Evolutionary conservation across 805 yeast species (phyloP).

Genomic region (Naumovozyma castellii): DNA sequence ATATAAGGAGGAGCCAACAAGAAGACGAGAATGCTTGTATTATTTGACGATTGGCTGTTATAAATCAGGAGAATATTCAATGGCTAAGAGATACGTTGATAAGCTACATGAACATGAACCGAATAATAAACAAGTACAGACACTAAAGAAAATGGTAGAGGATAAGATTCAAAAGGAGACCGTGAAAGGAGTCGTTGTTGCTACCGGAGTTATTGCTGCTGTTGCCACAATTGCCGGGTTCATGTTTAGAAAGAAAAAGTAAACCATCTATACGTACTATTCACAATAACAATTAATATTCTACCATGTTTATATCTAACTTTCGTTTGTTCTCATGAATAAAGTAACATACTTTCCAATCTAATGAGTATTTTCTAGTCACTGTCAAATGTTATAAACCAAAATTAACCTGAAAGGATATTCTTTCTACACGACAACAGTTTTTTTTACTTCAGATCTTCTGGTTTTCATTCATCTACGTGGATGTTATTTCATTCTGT

Average conservation of each 20-base stretch:
- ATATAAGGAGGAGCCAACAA: slow-evolving; percentile 66
- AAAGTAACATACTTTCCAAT: too few relatives aligned
- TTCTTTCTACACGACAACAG: too few relatives aligned
- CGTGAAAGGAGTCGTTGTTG: slow-evolving; percentile 75
- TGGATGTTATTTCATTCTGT: too few relatives aligned
- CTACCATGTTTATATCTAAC: not conserved
- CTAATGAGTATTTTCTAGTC: too few relatives aligned
- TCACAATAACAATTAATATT: too few relatives aligned
- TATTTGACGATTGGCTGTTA: slow-evolving; percentile 81
- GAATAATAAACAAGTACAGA: slow-evolving; percentile 65
- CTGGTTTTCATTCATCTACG: too few relatives aligned
- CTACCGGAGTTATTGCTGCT: slow-evolving; percentile 77
- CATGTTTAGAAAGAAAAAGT: not conserved
- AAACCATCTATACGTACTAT: not conserved
- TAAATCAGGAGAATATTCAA: slow-evolving; percentile 78
- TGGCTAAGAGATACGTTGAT: slow-evolving; percentile 80
- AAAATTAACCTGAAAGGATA: too few relatives aligned
- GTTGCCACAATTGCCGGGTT: slow-evolving; percentile 50
- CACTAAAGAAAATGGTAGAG: slow-evolving; percentile 67
- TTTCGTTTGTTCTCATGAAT: too few relatives aligned
- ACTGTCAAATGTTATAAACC: too few relatives aligned
- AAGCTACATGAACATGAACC: slow-evolving; percentile 73
- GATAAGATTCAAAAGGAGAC: slow-evolving; percentile 83
- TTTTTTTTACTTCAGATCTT: too few relatives aligned
- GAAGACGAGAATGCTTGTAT: slow-evolving; percentile 84